These are phyloP conservation scores for Fusarium tuaranense DNA, from an alignment of 2,329 filamentous ascomycete genomes.

Conservation along the genomic window DNA sequence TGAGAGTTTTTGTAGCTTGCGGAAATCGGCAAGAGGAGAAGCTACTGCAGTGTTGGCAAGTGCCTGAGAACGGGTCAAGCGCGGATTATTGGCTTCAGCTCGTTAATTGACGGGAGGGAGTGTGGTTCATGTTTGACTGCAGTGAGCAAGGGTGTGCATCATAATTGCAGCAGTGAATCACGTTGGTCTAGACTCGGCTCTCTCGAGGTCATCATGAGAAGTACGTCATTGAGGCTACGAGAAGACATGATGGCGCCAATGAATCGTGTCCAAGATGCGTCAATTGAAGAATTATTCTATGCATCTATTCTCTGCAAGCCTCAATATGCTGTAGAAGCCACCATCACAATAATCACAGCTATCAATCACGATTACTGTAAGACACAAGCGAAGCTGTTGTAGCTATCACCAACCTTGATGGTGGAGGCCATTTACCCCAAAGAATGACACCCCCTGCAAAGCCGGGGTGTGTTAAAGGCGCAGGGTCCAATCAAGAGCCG, in stretches of 20 bases:
- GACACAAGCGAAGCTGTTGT: not conserved
- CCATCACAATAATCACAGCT: not conserved
- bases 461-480: not conserved
- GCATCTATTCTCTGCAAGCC: not conserved
- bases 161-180: not conserved
- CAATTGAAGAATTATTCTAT: not conserved
- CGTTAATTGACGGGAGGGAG: not conserved
- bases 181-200: not conserved
- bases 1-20: slow-evolving; percentile 36
- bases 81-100: not conserved
- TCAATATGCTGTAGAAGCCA: not conserved
- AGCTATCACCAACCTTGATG: not conserved
- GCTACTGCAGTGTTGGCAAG: slow-evolving; percentile 15
- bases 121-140: not conserved
- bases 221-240: slow-evolving; percentile 39
- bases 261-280: not conserved
- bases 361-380: not conserved
- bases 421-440: slow-evolving; percentile 32
- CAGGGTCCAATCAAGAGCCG: slow-evolving; percentile 33
- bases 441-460: not conserved
- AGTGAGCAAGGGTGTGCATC: not conserved
- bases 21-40: slow-evolving; percentile 27
- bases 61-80: not conserved
- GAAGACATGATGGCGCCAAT: slow-evolving; percentile 21
- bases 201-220: slow-evolving; percentile 23